Base-by-base conservation (phyloP, 139 green algal species). In the Chlorella vulgaris region DNA sequence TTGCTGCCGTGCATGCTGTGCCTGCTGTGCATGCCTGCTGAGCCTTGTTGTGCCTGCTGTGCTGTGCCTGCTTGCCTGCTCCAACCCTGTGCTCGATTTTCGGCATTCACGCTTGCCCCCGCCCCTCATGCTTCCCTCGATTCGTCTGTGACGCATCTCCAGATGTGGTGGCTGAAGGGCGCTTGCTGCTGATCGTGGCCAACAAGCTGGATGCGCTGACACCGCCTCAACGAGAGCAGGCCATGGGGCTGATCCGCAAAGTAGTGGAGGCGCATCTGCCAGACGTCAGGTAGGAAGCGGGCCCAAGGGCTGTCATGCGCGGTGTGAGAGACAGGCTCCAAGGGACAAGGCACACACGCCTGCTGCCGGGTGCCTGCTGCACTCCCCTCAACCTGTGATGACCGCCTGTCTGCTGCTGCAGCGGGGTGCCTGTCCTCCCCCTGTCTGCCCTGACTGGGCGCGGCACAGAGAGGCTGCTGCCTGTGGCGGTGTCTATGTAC, bases 141-240 rank as follows among this genome's bases (percentile, higher is more conserved):
- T n/a, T n/a, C n/a, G n/a, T n/a, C n/a, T n/a, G n/a, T n/a, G n/a
- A n/a, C 55, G 21, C 22, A 28, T 43, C 24, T 7, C 78, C 74
- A 47, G 69, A 55, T 18, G 85, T 89, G 33, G 84, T 93, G 15
- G 39, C 66, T 0, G 85, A 96, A 66, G 94, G 94, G 33, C 91
- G 93, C 33, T 86, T 88, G 35, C 85, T 97, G 39, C 53, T 97
- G 2, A 36, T 97, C 3, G 91, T 83, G 1, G 82, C 88, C 76
- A 97, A 97, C 89, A 98, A 98, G 87, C 76, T 91, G 43, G 94
- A 98, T 58, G 81, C 71, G 31, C 81, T 95, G 61, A 26, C 79
- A 15, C 50, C n/a, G 8, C 69, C 15, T 51, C 51, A 78, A 61
- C 65, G 63, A 1, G 29, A 51, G 8, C 33, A 76, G 47, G 85